Evolutionary conservation across 768 basidiomycete genomes (phyloP), one percentile per base, ranked within the genome.

Genomic region (Pholiota molesta): DNA sequence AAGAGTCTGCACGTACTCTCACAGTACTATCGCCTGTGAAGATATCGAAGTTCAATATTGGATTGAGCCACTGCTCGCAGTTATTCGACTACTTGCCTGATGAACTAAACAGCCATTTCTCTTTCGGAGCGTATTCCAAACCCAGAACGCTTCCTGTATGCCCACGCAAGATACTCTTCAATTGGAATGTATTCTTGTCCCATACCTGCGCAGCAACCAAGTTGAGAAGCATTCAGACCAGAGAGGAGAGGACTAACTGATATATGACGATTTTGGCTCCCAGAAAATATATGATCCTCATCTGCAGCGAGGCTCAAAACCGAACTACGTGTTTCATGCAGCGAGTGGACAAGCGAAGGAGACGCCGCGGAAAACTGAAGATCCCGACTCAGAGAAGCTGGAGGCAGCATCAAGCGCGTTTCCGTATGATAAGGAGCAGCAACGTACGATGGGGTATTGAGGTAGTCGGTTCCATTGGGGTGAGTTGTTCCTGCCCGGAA

Each of bases 21-120:
- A 97, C 83, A 7, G 94, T 95, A 66, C 93, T 94, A 65, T 96
- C 95, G 13, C 93, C 95, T 95, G 58, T 26, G 14, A 57, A 44
- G n/a, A 9, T 59, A 52, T 64, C 59, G 17, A 61, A 60, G 26
- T 31, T 14, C 28, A 40, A 37, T 5, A 11, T 10, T 5, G 1
- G 6, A 54, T 10, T 21, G 2, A 26, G 19, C 54, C 21, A 49
- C 40, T 37, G 35, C 35, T 37, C 10, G 53, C 51, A 1, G 37
- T 21, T 29, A 0, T 16, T 21, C n/a, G 23, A 35, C 57, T 11
- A 68, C 82, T 61, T 72, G 92, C 94, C 91, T 51, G 94, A 95
- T 5, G 94, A 89, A 65, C 95, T 97, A 69, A 97, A 92, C 28
- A 97, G 71, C 95, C 95, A 97, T 51, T 83, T 78, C 69, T 86